Base-by-base conservation (phyloP, 306 rosid species). In the Chamaecrista fasciculata region DNA sequence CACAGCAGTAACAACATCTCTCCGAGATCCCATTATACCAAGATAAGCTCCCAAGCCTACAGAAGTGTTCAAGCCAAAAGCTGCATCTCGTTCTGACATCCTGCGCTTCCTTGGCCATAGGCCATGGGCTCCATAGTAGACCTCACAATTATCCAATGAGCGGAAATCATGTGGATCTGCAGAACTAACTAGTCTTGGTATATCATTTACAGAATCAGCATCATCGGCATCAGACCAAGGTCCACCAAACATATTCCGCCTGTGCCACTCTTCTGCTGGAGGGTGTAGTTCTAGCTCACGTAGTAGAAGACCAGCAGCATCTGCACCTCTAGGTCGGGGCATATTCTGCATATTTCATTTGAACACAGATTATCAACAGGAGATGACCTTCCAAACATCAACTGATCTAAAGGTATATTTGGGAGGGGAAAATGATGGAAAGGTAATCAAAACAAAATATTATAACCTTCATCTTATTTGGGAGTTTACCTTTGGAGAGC, bases 31-130 rank as follows among this genome's bases (percentile, higher is more conserved):
- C 97, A 94, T 94, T 79, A 94, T 91, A 70, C 99, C 99, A 55
- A 94, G 99, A 80, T 89, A 94, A 65, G 85, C 92, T 57, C 99
- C 99, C 37, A 94, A 79, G 52, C 97, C 99, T 62, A 94, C 93
- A 34, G 99, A 94, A 64, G 91, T 91, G 76, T 91, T 94, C 77
- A 94, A 71, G 64, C 99, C 99, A 85, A 94, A 94, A 79, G 99
- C 99, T 71, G 99, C 99, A 86, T 94, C 97, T 78, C 99, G 86
- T 83, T 94, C 99, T 49, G 99, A 94, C 88, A 94, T 80, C 77
- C 99, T 85, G 69, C 99, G 99, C 79, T 94, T 94, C 91, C 91
- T 81, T 31, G 99, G 99, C 99, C 99, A 94, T 75, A 94, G 64
- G 62, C 81, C 86, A 62, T 82, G 88, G 61, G 86, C 67, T 75